phyloP scores from a whole-genome alignment of 768 basidiomycete genomes.

The Mycena filopes region DNA sequence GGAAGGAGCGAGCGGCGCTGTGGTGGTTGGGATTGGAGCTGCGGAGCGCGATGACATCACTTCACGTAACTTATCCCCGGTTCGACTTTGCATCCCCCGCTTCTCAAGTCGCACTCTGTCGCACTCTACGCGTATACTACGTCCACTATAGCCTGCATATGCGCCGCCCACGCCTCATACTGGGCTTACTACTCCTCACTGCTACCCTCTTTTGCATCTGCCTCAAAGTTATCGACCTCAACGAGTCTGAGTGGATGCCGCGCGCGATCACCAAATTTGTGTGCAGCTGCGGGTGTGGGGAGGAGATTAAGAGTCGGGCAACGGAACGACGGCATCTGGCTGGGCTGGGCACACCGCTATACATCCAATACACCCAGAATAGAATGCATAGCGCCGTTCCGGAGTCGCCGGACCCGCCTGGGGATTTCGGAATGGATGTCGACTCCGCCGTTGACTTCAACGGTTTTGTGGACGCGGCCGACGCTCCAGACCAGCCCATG shows the following conservation, averaged over 20 bases:
- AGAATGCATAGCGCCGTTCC: not conserved
- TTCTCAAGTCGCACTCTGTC: not conserved
- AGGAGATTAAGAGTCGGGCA: not conserved
- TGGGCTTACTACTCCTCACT: too few species aligned
- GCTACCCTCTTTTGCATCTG: too few species aligned
- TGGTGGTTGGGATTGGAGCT: conserved; percentile 5
- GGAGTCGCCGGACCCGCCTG: not conserved
- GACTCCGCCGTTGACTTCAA: not conserved
- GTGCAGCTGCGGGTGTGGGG: conserved; percentile 11
- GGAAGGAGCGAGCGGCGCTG: not conserved
- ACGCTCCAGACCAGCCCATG: not conserved
- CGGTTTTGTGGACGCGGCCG: not conserved
- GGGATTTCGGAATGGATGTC: not conserved
- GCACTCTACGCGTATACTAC: not conserved
- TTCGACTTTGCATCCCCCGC: too few species aligned
- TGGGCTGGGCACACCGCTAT: not conserved
- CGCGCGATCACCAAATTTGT: not conserved
- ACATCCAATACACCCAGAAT: conserved; percentile 5
- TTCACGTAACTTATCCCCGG: not conserved
- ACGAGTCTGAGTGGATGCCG: too few species aligned
- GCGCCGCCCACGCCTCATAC: not conserved
- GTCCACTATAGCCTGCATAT: not conserved
- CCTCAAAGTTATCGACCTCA: too few species aligned
- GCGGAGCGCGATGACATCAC: conserved; percentile 16
- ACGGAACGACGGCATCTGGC: conserved; percentile 12